phyloP scores from a whole-genome alignment of 2,329 filamentous ascomycete genomes.

The Colletotrichum sp. region DNA sequence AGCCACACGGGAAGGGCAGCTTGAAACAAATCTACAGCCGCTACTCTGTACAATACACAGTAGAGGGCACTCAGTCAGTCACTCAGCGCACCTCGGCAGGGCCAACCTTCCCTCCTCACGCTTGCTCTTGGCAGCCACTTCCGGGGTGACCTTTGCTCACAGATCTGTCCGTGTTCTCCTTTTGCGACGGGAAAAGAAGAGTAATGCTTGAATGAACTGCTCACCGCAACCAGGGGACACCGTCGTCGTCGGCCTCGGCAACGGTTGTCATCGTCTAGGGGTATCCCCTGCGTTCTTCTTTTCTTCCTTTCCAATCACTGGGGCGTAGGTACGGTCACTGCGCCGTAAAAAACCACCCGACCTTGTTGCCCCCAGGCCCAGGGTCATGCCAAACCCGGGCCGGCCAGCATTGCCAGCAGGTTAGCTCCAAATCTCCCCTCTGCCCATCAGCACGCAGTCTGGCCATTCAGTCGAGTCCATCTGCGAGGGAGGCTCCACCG shows the following conservation, averaged over 20 bases:
- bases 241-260: not conserved
- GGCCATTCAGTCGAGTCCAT: not conserved
- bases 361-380: not conserved
- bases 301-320: not conserved
- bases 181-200: not conserved
- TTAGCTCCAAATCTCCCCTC: not conserved
- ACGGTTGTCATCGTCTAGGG: not conserved
- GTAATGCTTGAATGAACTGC: conserved; percentile 1
- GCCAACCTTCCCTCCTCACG: not conserved
- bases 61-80: not conserved
- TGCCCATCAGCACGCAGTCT: not conserved
- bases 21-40: conserved; percentile 16
- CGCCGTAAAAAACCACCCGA: not conserved
- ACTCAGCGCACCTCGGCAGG: not conserved
- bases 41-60: not conserved
- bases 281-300: not conserved
- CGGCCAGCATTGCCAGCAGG: not conserved
- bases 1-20: conserved; percentile 3
- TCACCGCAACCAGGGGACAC: not conserved
- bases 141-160: conserved; percentile 4
- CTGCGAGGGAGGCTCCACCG: not conserved
- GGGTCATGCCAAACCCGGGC: not conserved
- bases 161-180: conserved; percentile 17
- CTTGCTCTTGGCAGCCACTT: not conserved
- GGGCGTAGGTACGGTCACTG: not conserved